A percentile compares a stretch with the other conserved stretches of the same genome.
These are phyloP conservation scores for Aegilops longissima DNA, from an alignment of 176 grass and related monocot genomes.

Conservation along the genomic window DNA sequence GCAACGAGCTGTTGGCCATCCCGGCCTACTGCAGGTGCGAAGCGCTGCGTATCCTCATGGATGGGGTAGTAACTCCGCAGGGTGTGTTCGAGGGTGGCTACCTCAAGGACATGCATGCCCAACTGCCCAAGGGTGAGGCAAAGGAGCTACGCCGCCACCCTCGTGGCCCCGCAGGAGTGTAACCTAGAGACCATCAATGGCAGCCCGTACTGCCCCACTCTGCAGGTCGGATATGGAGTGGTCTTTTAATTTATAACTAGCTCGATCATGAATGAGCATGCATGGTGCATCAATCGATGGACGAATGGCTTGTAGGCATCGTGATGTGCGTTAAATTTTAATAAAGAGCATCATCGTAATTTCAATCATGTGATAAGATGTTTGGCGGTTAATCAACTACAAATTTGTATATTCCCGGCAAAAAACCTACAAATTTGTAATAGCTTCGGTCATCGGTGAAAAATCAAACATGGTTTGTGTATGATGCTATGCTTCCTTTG, in stretches of 20 bases:
- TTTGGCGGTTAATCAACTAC: too few species aligned
- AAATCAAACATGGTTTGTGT: too few species aligned
- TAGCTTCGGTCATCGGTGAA: too few species aligned
- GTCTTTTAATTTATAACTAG: background rate
- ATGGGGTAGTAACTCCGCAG: background rate
- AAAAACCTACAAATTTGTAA: too few species aligned
- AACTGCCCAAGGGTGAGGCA: background rate
- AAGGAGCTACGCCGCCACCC: background rate
- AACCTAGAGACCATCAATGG: background rate
- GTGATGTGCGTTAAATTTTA: too few species aligned
- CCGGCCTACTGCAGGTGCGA: constrained; percentile 1
- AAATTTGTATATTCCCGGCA: too few species aligned
- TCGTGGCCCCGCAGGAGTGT: background rate
- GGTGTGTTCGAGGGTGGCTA: background rate
- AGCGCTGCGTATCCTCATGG: constrained; percentile 9
- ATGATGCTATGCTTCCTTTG: too few species aligned
- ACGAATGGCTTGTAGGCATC: background rate
- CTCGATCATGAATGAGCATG: background rate
- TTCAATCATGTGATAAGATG: too few species aligned
- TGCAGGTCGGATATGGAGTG: background rate
- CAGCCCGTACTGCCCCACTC: background rate
- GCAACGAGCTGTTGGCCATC: background rate
- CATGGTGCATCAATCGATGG: background rate
- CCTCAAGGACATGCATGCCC: background rate
- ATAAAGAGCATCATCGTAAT: too few species aligned